Conservation (phyloP, 495 filamentous ascomycete genomes). For the Aspergillus steynii region DNA sequence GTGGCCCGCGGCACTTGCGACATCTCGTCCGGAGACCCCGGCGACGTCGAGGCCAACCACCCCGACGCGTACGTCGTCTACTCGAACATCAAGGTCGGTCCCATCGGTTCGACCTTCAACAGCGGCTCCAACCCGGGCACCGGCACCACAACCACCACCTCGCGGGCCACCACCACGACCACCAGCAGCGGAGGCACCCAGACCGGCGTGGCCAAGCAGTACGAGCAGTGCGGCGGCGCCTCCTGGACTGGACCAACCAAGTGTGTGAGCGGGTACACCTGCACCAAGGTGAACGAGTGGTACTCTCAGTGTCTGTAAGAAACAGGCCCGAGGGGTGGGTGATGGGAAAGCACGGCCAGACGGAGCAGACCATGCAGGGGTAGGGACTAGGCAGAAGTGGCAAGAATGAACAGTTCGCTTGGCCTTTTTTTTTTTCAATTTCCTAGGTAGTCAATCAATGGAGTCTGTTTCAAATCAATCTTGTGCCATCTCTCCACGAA, state of each 20-base stretch:
- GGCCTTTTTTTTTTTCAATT: not conserved
- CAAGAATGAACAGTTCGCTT: not conserved
- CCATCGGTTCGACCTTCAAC: conserved; percentile 62
- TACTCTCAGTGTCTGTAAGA: conserved; percentile 41
- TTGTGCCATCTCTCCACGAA: too few species aligned
- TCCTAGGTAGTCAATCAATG: not conserved
- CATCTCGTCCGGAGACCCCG: conserved; percentile 58
- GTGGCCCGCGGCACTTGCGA: conserved; percentile 66
- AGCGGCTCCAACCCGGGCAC: conserved; percentile 5
- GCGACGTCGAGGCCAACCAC: conserved; percentile 55
- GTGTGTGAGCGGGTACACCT: conserved; percentile 42
- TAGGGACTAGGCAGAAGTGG: not conserved
- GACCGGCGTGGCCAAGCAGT: conserved; percentile 26
- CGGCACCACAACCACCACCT: conserved; percentile 15
- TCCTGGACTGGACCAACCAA: conserved; percentile 37
- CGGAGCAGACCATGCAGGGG: not conserved
- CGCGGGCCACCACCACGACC: conserved; percentile 13
- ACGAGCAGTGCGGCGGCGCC: conserved; percentile 48
- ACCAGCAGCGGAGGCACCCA: conserved; percentile 23
- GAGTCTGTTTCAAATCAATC: too few species aligned
- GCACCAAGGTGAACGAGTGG: conserved; percentile 36
- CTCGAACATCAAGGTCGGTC: conserved; percentile 69
- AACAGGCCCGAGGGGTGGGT: not conserved
- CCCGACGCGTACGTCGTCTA: conserved; percentile 61
- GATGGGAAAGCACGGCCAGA: not conserved